Evolutionary conservation across 1,284 basidiomycete genomes (phyloP).

Genomic region (Pyrrhoderma noxium): DNA sequence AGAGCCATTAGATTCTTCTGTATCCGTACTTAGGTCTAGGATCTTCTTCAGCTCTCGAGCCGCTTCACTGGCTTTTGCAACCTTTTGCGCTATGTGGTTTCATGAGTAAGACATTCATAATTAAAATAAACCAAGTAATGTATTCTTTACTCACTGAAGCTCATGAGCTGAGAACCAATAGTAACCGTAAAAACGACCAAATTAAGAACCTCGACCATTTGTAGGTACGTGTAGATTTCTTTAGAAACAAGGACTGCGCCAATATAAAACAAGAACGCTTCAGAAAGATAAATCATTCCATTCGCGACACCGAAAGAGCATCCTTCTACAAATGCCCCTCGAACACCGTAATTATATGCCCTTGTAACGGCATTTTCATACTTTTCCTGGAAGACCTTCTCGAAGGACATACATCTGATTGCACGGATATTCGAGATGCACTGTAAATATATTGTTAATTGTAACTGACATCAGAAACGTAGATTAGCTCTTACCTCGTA

Average conservation of each 20-base stretch:
- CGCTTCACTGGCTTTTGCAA: slow-evolving; percentile 76
- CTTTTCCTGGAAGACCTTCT: slow-evolving; percentile 60
- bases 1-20: slow-evolving; percentile 62
- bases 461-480: slow-evolving; percentile 23
- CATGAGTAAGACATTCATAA: slow-evolving; percentile 17
- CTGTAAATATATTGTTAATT: slow-evolving; percentile 28
- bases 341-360: slow-evolving; percentile 65
- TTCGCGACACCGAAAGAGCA: slow-evolving; percentile 77
- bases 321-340: slow-evolving; percentile 77
- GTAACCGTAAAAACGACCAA: slow-evolving; percentile 91
- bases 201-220: slow-evolving; percentile 86
- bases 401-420: slow-evolving; percentile 88
- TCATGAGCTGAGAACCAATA: slow-evolving; percentile 84
- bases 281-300: slow-evolving; percentile 79
- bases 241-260: slow-evolving; percentile 76
- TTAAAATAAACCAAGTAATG: neutral
- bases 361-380: slow-evolving; percentile 57
- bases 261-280: slow-evolving; percentile 87
- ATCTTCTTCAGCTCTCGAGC: slow-evolving; percentile 72
- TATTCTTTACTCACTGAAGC: slow-evolving; percentile 61
- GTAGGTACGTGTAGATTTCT: slow-evolving; percentile 79
- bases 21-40: slow-evolving; percentile 49
- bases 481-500: slow-evolving; percentile 61
- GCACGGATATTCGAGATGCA: slow-evolving; percentile 81
- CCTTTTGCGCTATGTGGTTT: slow-evolving; percentile 54